Conservation (phyloP, 331 rosid species). For the Malus hybrid region DNA sequence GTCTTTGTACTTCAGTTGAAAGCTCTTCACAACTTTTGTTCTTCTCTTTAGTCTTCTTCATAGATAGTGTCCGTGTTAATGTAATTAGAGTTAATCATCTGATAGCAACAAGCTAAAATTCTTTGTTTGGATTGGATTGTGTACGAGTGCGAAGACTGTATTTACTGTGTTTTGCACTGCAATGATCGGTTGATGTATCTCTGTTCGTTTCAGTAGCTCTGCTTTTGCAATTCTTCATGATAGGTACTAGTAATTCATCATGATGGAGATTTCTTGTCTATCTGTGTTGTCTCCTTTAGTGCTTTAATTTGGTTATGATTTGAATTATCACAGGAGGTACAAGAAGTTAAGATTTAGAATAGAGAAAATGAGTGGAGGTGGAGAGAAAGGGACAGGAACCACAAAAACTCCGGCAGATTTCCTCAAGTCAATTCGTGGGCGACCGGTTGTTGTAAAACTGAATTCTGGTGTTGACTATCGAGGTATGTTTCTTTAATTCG, state of each 20-base stretch:
- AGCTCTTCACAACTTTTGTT: not conserved
- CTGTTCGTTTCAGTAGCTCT: not conserved
- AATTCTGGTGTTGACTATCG: conserved; percentile 92
- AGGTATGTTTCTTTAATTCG: conserved; percentile 29
- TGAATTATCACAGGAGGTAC: not conserved
- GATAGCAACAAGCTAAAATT: not conserved
- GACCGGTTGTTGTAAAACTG: conserved; percentile 69
- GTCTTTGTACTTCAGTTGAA: not conserved
- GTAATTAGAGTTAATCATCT: too few species aligned
- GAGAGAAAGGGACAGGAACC: conserved; percentile 44
- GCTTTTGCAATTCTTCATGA: not conserved
- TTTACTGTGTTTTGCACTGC: not conserved
- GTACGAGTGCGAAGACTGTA: not conserved
- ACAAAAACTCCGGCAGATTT: conserved; percentile 77
- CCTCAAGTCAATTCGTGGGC: conserved; percentile 75
- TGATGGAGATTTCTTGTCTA: not conserved
- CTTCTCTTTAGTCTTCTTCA: not conserved
- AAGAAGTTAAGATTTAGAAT: not conserved
- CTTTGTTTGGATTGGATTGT: not conserved
- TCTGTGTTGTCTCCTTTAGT: not conserved
- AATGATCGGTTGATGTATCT: not conserved
- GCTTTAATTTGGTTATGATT: not conserved
- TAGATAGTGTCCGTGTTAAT: not conserved
- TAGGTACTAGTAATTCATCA: not conserved
- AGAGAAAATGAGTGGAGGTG: conserved; percentile 46